Evolutionary conservation across 2,329 filamentous ascomycete species (phyloP), one percentile per base, ranked within the genome.

Genomic region (Drechslerella stenobrocha): DNA sequence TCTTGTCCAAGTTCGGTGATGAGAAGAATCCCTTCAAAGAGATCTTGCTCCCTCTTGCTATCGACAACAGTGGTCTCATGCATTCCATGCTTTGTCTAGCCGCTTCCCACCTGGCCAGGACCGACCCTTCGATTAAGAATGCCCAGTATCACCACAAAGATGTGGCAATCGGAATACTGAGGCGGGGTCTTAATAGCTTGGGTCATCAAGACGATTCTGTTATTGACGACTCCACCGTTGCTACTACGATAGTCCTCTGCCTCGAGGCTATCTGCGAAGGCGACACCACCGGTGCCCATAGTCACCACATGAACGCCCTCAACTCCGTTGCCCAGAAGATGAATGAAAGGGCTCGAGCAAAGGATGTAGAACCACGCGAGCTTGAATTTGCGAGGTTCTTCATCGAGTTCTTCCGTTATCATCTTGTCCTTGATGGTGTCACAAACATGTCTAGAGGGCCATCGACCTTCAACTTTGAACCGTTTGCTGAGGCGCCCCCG

Each of bases 71-170:
- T 69, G 89, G 89, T 9, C 79, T 96, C 52, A 95, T 96, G 90
- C 90, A 96, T 75, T 93, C 90, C 8, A 84, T 96, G 50, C 81
- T 96, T 53, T 90, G 88, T 44, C 80, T 96, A 6, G 88, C 90
- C 34, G 88, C 88, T 72, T 90, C 86, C 66, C 90, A 95, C 73
- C 76, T 85, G 52, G 80, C 80, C n/a, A 79, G 79, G 63, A 79
- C 80, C 0, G 79, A 80, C 53, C 77, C 79, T 35, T 78, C 78
- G 28, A 79, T 82, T 71, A 79, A 79, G 58, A 78, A 82, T 59
- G 78, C 83, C 42, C 82, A 83, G 70, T 76, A 79, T 57, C 79
- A 82, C 70, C 81, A 84, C 60, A 81, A 83, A 70, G 78, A 66
- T 46, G 64, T 70, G 7, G 71, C 71, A 9, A 69, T 73, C 32